Conservation (phyloP, 495 filamentous ascomycete species). For the Cercophora samala region DNA sequence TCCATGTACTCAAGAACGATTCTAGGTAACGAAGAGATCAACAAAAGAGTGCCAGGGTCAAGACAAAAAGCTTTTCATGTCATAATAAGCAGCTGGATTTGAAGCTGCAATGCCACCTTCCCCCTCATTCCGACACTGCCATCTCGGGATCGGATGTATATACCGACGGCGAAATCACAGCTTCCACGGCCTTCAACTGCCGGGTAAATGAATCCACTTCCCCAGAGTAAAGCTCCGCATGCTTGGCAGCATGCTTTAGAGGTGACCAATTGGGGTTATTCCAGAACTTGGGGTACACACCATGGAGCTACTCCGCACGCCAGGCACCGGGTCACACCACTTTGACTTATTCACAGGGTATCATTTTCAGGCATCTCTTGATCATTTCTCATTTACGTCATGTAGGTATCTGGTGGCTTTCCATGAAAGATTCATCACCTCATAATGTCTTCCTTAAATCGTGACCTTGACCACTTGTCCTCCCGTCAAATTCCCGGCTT, state of each 20-base stretch:
- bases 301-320: not conserved
- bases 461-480: constrained; percentile 1
- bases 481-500: not conserved
- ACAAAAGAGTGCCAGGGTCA: not conserved
- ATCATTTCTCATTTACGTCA: not conserved
- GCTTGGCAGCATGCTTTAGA: not conserved
- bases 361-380: not conserved
- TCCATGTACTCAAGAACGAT: not conserved
- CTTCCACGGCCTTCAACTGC: not conserved
- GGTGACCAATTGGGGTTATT: not conserved
- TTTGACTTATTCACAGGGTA: not conserved
- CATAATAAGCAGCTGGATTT: not conserved
- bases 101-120: not conserved
- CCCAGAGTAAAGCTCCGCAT: not conserved
- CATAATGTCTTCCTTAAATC: not conserved
- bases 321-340: not conserved
- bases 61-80: not conserved
- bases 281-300: too few species aligned
- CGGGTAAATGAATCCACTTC: not conserved
- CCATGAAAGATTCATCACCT: not conserved
- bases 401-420: not conserved
- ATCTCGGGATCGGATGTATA: not conserved
- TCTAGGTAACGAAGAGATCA: not conserved
- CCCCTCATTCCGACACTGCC: not conserved
- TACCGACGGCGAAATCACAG: not conserved